phyloP scores from a whole-genome alignment of 352 stramenopile species.

The Globisporangium yorkense region DNA sequence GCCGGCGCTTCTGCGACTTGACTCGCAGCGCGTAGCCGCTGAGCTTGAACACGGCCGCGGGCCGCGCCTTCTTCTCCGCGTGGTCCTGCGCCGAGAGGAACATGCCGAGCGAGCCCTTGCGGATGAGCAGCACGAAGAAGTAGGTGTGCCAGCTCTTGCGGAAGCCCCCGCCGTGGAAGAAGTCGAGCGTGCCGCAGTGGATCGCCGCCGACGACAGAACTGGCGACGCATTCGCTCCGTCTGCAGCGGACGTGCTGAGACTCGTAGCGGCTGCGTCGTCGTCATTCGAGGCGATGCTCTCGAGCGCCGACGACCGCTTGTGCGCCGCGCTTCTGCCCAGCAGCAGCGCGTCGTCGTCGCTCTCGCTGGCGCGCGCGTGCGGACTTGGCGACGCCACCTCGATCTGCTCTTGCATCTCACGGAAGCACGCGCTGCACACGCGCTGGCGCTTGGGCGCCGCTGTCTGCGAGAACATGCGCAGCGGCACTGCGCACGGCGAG shows the following conservation, averaged over 20 bases:
- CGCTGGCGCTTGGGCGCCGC: conserved; percentile 32
- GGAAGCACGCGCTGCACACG: conserved; percentile 41
- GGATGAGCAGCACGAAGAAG: conserved; percentile 62
- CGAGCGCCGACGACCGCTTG: conserved; percentile 14
- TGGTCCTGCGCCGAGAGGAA: conserved; percentile 45
- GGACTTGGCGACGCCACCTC: not conserved
- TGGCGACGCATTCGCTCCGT: not conserved
- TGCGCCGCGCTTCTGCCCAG: too few relatives aligned
- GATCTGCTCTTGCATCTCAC: conserved; percentile 17
- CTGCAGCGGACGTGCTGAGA: not conserved
- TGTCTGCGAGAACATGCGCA: conserved; percentile 46
- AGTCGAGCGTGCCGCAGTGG: conserved; percentile 24
- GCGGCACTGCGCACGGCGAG: conserved; percentile 36
- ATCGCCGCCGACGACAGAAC: not conserved
- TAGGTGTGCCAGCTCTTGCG: conserved; percentile 58
- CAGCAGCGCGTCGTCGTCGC: conserved; percentile 4
- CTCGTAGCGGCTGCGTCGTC: not conserved
- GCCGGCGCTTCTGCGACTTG: conserved; percentile 53
- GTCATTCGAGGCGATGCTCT: conserved; percentile 3
- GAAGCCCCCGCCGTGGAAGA: conserved; percentile 47
- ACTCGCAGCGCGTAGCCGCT: conserved; percentile 62
- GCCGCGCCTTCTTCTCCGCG: conserved; percentile 32
- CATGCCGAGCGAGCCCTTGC: conserved; percentile 68
- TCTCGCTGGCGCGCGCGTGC: not conserved
- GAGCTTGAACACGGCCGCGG: conserved; percentile 60